A percentile compares a stretch with the other conserved stretches of the same genome.
These are phyloP conservation scores for Claviceps spartinae DNA, from an alignment of 2,329 filamentous ascomycete genomes.

Conservation along the genomic window DNA sequence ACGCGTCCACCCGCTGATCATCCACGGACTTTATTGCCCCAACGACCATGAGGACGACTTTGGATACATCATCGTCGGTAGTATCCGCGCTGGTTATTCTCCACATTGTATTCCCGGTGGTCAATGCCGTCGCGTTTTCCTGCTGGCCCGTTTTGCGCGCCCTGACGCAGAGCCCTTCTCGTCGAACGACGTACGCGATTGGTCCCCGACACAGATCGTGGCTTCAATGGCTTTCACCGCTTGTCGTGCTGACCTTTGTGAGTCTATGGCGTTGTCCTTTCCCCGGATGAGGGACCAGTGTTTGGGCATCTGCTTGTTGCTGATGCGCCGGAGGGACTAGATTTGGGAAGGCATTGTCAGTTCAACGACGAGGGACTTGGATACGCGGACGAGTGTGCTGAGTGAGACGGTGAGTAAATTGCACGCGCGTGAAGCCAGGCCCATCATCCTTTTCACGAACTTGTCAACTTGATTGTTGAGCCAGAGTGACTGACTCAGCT, in stretches of 20 bases:
- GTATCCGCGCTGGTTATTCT: neutral
- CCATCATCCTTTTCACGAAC: too few relatives aligned
- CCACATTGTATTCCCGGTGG: constrained; percentile 3
- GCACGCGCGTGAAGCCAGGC: too few relatives aligned
- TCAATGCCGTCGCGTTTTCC: neutral
- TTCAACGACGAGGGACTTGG: neutral
- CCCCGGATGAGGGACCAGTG: too few relatives aligned
- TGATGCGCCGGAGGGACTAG: neutral
- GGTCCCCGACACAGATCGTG: neutral
- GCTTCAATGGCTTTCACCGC: neutral
- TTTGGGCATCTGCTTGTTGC: too few relatives aligned
- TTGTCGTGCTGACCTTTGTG: constrained; percentile 4
- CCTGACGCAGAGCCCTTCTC: constrained; percentile 1
- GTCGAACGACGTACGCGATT: constrained; percentile 1
- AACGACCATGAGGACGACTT: too few relatives aligned
- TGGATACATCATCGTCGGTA: neutral
- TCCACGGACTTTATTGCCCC: too few relatives aligned
- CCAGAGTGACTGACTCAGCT: neutral
- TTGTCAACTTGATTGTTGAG: too few relatives aligned
- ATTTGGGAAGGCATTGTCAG: constrained; percentile 1
- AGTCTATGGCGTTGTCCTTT: neutral
- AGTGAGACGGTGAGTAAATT: neutral
- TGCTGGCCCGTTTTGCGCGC: neutral
- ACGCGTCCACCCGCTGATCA: too few relatives aligned
- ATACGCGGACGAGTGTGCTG: neutral